Conservation (phyloP, 768 basidiomycete genomes). For the Serendipita sp. region DNA sequence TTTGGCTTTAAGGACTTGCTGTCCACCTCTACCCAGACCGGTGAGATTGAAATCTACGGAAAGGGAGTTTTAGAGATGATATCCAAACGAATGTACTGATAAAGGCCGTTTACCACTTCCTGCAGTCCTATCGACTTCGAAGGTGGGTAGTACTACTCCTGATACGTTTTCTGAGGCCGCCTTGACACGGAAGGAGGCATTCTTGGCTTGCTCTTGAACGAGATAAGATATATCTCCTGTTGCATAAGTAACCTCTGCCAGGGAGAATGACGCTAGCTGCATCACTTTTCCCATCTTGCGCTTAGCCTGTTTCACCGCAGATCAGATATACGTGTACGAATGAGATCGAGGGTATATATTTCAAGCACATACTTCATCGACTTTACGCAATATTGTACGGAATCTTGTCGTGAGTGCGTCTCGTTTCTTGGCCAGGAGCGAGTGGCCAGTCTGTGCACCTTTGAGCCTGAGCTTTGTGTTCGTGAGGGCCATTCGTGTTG, state of each 20-base stretch:
- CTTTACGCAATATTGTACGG: conserved; percentile 83
- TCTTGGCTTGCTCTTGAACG: conserved; percentile 88
- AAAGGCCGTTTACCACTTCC: conserved; percentile 49
- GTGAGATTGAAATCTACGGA: conserved; percentile 83
- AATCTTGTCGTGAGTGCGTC: conserved; percentile 94
- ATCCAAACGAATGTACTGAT: neutral
- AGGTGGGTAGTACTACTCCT: conserved; percentile 88
- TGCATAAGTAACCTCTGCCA: conserved; percentile 96
- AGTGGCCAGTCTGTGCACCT: conserved; percentile 88
- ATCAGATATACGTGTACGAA: neutral
- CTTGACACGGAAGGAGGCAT: conserved; percentile 82
- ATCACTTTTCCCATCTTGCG: conserved; percentile 98
- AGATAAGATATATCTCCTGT: conserved; percentile 96
- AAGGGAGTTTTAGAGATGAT: neutral
- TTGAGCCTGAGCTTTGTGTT: conserved; percentile 83
- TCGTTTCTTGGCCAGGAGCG: conserved; percentile 89
- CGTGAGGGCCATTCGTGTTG: conserved; percentile 92
- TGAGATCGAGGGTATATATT: neutral
- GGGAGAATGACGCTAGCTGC: conserved; percentile 96
- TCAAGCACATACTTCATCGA: conserved; percentile 66
- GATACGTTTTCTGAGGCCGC: conserved; percentile 97
- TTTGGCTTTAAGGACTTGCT: conserved; percentile 86
- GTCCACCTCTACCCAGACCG: conserved; percentile 89
- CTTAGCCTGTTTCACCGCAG: conserved; percentile 51
- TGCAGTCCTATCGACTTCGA: conserved; percentile 74